Conservation (phyloP, 2,329 filamentous ascomycete species). For the Sporothrix luriei region DNA sequence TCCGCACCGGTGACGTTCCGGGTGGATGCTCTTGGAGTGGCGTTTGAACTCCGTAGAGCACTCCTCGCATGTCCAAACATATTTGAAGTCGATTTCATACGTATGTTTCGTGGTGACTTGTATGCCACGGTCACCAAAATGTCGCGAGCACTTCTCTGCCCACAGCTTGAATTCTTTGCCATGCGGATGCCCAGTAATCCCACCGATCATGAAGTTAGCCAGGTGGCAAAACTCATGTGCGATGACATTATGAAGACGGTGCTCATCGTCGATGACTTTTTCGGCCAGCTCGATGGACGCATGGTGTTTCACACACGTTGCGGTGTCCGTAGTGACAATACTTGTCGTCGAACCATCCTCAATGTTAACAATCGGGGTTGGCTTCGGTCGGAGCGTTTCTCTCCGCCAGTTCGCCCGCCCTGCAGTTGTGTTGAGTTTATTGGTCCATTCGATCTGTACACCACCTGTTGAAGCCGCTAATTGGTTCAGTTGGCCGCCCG, state of each 20-base stretch:
- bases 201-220: conserved; percentile 84
- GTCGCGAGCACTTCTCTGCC: conserved; percentile 48
- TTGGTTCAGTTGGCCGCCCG: conserved; percentile 59
- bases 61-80: conserved; percentile 74
- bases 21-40: conserved; percentile 84
- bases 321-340: conserved; percentile 26
- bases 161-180: conserved; percentile 39
- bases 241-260: conserved; percentile 83
- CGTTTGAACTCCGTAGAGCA: conserved; percentile 77
- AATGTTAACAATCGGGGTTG: conserved; percentile 3
- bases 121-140: conserved; percentile 65
- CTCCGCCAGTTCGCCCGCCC: conserved; percentile 73
- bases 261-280: conserved; percentile 79
- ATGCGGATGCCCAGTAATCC: conserved; percentile 42
- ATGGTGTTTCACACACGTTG: conserved; percentile 54
- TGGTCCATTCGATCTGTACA: conserved; percentile 71
- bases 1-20: conserved; percentile 71
- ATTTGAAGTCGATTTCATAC: conserved; percentile 91
- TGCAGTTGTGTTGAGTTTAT: conserved; percentile 77
- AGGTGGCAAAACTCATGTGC: conserved; percentile 97
- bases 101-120: conserved; percentile 85
- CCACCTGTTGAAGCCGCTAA: conserved; percentile 68
- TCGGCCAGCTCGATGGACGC: conserved; percentile 85
- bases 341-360: background rate
- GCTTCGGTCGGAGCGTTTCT: conserved; percentile 52